Percentiles rank a stretch among this genome's conserved stretches.
Conservation (phyloP, 2,329 filamentous ascomycete species). For the Parasarocladium wereldwijsianum region DNA sequence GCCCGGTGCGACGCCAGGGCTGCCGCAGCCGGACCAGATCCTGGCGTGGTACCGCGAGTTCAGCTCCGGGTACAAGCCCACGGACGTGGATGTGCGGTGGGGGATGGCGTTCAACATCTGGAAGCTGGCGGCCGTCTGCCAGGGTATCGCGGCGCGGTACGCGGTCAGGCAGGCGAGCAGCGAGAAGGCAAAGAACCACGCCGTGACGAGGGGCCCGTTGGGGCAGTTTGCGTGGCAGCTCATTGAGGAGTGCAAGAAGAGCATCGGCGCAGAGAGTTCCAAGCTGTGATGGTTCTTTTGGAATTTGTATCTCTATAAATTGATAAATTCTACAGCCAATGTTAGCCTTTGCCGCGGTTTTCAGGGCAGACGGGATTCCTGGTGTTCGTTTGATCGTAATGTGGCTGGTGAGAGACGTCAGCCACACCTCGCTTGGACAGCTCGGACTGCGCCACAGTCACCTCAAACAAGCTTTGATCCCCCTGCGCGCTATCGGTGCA, state of each 20-base stretch:
- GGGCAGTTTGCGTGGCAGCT: constrained; percentile 67
- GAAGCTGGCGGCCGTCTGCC: constrained; percentile 47
- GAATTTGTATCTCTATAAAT: too few relatives aligned
- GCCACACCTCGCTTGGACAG: too few relatives aligned
- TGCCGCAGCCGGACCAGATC: constrained; percentile 30
- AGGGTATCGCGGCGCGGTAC: constrained; percentile 84
- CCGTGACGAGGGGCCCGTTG: constrained; percentile 51
- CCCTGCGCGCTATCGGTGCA: too few relatives aligned
- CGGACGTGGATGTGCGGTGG: constrained; percentile 38
- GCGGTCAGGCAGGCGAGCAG: constrained; percentile 83
- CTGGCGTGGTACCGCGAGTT: constrained; percentile 23
- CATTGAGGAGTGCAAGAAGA: constrained; percentile 32
- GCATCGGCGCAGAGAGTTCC: constrained; percentile 9
- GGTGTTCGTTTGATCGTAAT: too few relatives aligned
- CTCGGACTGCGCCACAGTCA: too few relatives aligned
- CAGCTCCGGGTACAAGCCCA: constrained; percentile 56
- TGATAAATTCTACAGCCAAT: too few relatives aligned
- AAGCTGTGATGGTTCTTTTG: constrained; percentile 12
- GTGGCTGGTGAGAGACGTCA: too few relatives aligned
- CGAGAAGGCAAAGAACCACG: constrained; percentile 62
- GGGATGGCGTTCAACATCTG: constrained; percentile 49
- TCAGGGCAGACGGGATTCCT: too few relatives aligned
- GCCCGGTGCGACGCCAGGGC: constrained; percentile 48
- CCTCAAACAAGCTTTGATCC: too few relatives aligned
- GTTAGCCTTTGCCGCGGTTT: too few relatives aligned